Evolutionary conservation across 2,329 filamentous ascomycete species (phyloP).

Genomic region (Calonectria fujianensis): DNA sequence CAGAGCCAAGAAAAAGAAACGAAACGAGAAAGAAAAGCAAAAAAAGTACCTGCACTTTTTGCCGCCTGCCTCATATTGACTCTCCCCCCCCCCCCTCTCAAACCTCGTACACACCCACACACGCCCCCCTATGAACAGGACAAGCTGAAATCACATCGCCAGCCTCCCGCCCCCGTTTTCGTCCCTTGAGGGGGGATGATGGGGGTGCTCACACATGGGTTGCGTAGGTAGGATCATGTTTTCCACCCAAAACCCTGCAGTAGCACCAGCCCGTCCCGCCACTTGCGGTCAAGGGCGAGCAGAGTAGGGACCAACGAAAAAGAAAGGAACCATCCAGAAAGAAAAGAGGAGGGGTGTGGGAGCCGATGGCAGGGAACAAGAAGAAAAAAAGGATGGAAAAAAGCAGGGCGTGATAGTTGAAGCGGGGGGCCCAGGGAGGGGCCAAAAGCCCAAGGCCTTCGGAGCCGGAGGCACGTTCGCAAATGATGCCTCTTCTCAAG

Average conservation of each 20-base stretch:
- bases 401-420: constrained; percentile 15
- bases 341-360: constrained; percentile 18
- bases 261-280: constrained; percentile 2
- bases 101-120: not conserved
- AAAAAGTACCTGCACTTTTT: constrained; percentile 20
- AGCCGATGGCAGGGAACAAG: constrained; percentile 13
- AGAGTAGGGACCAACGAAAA: not conserved
- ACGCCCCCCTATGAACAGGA: not conserved
- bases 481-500: constrained; percentile 24
- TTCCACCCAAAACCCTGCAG: constrained; percentile 20
- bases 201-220: constrained; percentile 7
- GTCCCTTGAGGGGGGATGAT: not conserved
- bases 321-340: constrained; percentile 20
- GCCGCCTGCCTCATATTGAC: constrained; percentile 25
- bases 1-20: constrained; percentile 26
- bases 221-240: constrained; percentile 25
- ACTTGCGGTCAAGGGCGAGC: constrained; percentile 24
- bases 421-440: not conserved
- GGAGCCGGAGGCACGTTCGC: constrained; percentile 28
- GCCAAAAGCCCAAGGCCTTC: not conserved
- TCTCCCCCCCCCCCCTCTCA: not conserved
- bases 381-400: not conserved
- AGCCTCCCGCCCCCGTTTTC: constrained; percentile 4
- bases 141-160: constrained; percentile 30
- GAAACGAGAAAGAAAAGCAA: constrained; percentile 2